Evolutionary conservation across 2,329 filamentous ascomycete genomes (phyloP).

Genomic region (Colletotrichum cuscutae): DNA sequence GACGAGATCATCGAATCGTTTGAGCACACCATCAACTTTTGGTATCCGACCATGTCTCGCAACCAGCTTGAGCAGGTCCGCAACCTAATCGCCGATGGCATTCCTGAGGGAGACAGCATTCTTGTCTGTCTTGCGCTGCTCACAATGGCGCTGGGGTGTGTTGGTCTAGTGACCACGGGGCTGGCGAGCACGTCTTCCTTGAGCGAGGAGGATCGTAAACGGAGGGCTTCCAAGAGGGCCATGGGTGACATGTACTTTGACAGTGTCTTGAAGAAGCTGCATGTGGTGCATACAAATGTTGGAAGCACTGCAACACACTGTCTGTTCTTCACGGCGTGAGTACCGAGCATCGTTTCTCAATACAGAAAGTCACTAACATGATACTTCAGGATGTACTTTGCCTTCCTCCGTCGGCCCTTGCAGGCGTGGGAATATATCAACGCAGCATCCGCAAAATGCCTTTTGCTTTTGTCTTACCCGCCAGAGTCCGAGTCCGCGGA

Average conservation of each 20-base stretch:
- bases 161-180: slow-evolving; percentile 50
- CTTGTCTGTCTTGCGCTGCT: slow-evolving; percentile 55
- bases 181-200: slow-evolving; percentile 37
- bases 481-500: slow-evolving; percentile 46
- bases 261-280: slow-evolving; percentile 55
- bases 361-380: background rate
- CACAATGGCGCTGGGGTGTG: slow-evolving; percentile 59
- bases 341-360: background rate
- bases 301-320: slow-evolving; percentile 59
- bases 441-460: slow-evolving; percentile 59
- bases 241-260: slow-evolving; percentile 58
- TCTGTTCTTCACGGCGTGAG: slow-evolving; percentile 61
- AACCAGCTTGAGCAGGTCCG: slow-evolving; percentile 48
- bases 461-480: slow-evolving; percentile 58
- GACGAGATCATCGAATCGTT: slow-evolving; percentile 55
- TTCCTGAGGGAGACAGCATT: slow-evolving; percentile 48
- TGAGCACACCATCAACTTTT: slow-evolving; percentile 60
- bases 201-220: slow-evolving; percentile 42
- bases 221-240: slow-evolving; percentile 44
- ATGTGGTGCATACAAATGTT: slow-evolving; percentile 57
- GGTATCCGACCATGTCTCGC: slow-evolving; percentile 61
- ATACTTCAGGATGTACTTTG: slow-evolving; percentile 56
- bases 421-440: slow-evolving; percentile 64
- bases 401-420: slow-evolving; percentile 59
- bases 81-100: slow-evolving; percentile 44